Conservation (phyloP, 2,329 filamentous ascomycete species). For the Colletotrichum magnum region DNA sequence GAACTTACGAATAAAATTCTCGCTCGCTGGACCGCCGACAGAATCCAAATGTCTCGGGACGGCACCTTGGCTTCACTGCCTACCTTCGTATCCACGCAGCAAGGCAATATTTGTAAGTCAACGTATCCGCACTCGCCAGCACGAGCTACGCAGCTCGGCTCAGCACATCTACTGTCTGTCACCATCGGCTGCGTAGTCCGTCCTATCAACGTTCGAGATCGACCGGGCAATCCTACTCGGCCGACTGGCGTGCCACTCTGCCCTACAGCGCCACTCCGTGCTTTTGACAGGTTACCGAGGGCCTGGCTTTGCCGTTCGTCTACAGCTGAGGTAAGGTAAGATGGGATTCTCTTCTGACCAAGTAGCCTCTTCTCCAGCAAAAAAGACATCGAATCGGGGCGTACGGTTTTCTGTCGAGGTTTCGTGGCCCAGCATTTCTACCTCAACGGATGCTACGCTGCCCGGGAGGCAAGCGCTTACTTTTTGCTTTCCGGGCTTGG, state of each 20-base stretch:
- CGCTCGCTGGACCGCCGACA: background rate
- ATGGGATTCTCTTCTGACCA: slow-evolving; percentile 7
- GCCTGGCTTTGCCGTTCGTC: slow-evolving; percentile 1
- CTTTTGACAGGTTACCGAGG: slow-evolving; percentile 8
- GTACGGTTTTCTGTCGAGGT: background rate
- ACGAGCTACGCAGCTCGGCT: no score
- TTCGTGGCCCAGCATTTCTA: background rate
- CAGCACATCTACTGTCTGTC: no score
- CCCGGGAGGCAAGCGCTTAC: slow-evolving; percentile 12
- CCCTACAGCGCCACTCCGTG: slow-evolving; percentile 7
- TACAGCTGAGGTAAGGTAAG: slow-evolving; percentile 17
- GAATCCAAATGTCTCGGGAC: slow-evolving; percentile 27
- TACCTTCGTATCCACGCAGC: background rate
- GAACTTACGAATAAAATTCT: background rate
- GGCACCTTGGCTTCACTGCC: slow-evolving; percentile 12
- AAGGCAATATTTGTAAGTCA: background rate
- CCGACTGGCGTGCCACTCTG: slow-evolving; percentile 8
- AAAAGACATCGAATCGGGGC: no score
- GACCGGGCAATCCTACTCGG: slow-evolving; percentile 7
- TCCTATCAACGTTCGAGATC: slow-evolving; percentile 6
- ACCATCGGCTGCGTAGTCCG: slow-evolving; percentile 11
- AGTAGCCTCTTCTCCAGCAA: background rate
- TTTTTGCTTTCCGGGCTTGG: background rate
- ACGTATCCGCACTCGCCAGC: no score
- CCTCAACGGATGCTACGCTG: slow-evolving; percentile 4